These are phyloP conservation scores for Trichomonas gallinae DNA, from an alignment of 208 protist species.

Conservation along the genomic window DNA sequence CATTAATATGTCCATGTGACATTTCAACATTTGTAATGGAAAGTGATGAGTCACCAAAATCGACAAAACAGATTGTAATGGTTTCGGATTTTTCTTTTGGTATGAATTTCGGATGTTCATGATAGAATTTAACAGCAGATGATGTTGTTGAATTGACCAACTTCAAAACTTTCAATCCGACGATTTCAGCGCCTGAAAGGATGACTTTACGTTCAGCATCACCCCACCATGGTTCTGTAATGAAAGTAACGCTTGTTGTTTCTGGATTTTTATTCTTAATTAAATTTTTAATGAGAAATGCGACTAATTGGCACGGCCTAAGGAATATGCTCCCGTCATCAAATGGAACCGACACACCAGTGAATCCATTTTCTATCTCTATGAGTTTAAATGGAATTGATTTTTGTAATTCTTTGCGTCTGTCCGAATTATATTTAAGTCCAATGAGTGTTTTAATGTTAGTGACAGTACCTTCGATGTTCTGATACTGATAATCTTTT, in stretches of 20 bases:
- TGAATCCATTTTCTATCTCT: constrained; percentile 14
- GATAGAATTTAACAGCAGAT: constrained; percentile 26
- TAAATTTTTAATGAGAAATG: neutral
- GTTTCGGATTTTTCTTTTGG: neutral
- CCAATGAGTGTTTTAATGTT: constrained; percentile 31
- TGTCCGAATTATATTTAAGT: neutral
- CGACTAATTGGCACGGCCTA: constrained; percentile 13
- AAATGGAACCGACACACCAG: constrained; percentile 25
- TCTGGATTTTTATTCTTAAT: neutral
- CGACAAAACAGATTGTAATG: constrained; percentile 24
- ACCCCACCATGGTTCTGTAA: constrained; percentile 28
- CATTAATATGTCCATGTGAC: neutral
- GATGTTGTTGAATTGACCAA: constrained; percentile 33
- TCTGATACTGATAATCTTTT: neutral
- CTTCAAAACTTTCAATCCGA: constrained; percentile 28
- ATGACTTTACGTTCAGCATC: constrained; percentile 28
- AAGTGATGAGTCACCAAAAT: constrained; percentile 30
- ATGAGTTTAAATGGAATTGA: constrained; percentile 3
- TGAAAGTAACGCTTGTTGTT: constrained; percentile 26
- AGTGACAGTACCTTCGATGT: constrained; percentile 25
- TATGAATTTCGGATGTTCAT: neutral
- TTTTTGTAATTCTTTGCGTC: constrained; percentile 17
- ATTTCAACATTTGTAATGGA: constrained; percentile 16
- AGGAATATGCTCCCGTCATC: neutral
- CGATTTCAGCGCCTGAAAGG: constrained; percentile 28